Evolutionary conservation across 2,329 filamentous ascomycete genomes (phyloP), one percentile per base, ranked within the genome.

Genomic region (Penicillium corylophilum): DNA sequence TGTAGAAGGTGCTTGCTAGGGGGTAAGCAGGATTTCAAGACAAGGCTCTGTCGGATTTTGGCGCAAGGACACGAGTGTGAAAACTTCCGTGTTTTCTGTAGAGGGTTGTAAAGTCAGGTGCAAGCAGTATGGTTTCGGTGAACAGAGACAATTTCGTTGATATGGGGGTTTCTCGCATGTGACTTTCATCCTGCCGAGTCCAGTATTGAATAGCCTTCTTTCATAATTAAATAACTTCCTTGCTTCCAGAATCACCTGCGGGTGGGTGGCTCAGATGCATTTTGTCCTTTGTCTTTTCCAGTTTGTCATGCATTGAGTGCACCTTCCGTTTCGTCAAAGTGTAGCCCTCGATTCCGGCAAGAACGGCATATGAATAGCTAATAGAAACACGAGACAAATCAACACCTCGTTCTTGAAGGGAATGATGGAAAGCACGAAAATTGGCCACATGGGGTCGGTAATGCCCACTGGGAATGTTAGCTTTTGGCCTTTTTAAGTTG

Each of bases 361-460:
- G 78, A 0, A 95, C 84, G 0, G 88, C 86, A 65, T 95, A 96
- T 1, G 87, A 87, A 62, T 90, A 86, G 38, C 86, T 90, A 41
- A 95, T 88, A 16, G 85, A 88, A 10, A 95, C 85, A 23, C 82
- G 85, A 13, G 81, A 83, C 82, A 92, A 88, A 69, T 96, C 91
- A 0, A 87, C 90, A 1, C 88, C 88, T 28, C 82, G 82, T 1
- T 86, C 84, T 60, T 85, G 83, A 4, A 96, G 77, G 8, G 79
- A 85, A 55, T 85, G 82, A 2, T 95, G 82, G 64, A 96, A 95
- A 1, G 87, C 85, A 26, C 88, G 84, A 66, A 96, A 95, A 66
- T 93, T 95, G 54, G 83, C 82, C 1, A 89, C 83, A 0, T 91
- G 89, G 0, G 91, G 91, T 0, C 90, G 83, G 68, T 96, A 96